Base-by-base conservation (phyloP, 2,329 filamentous ascomycete species). In the Arthrobotrys sinensis region DNA sequence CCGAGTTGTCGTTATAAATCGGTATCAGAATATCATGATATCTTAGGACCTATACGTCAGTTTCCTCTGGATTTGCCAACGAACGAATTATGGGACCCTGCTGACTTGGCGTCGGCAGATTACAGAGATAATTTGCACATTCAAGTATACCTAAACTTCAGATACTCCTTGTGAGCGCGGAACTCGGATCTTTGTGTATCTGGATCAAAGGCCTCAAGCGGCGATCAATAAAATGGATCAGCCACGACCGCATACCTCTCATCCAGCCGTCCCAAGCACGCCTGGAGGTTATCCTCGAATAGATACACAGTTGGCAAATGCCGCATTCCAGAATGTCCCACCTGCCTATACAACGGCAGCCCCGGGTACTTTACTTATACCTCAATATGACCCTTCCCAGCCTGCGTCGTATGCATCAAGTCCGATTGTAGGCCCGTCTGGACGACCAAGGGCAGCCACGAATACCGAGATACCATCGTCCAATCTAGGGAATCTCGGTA, bases 341-440 rank as follows among this genome's bases (percentile, higher is more conserved):
- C 67, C 75, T 2, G 48, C 65, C n/a, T 78, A 78, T 28, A 68
- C 70, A 38, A 28, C 73, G 45, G 57, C 38, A 6, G 67, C 62
- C 3, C 66, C 72, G 14, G 67, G 67, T 28, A 71, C 60, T 46
- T 50, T 78, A 45, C 75, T 55, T 46, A 78, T 78, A 24, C 70
- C 76, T 52, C 76, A 79, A 57, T 79, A 79, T 45, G 76, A 73
- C 50, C 76, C 76, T 52, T 75, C 76, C 16, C 75, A 79, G 14
- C 76, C 76, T 12, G 76, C 75, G 40, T 78, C 75, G 12, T 78
- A 78, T 63, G 75, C 75, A n/a, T 78, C 75, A 21, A 78, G 75
- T 72, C 75, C 75, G 55, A 78, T 78, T 19, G 45, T 72, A 45
- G 70, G 69, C 19, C 64, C 69, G 7, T 65, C 64, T 40, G 69